Conservation (phyloP, 768 basidiomycete genomes). For the Suillus sp. region DNA sequence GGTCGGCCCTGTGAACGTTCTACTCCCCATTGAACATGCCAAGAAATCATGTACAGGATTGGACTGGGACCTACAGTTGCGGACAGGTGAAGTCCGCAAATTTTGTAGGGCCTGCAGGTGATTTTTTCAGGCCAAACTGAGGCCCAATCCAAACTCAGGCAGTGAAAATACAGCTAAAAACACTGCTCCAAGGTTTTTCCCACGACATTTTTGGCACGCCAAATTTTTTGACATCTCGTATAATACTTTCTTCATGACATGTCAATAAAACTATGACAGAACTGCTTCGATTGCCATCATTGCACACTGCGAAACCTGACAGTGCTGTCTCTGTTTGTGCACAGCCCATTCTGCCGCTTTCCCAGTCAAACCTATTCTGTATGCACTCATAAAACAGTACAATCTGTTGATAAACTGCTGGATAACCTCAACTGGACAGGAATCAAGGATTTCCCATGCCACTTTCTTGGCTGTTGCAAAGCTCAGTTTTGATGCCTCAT, state of each 20-base stretch:
- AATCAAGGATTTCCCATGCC: conserved; percentile 32
- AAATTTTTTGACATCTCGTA: conserved; percentile 40
- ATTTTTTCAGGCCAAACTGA: neutral
- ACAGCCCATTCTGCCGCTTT: conserved; percentile 43
- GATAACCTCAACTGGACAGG: conserved; percentile 40
- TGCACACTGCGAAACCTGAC: neutral
- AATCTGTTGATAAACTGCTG: conserved; percentile 39
- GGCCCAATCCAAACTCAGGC: neutral
- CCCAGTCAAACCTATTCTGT: conserved; percentile 37
- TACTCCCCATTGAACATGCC: neutral
- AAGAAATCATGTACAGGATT: neutral
- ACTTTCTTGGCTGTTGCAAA: conserved; percentile 36
- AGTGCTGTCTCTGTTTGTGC: conserved; percentile 38
- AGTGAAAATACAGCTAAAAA: conserved; percentile 4
- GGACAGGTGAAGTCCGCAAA: too few species aligned
- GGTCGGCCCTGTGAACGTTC: neutral
- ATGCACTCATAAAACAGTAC: conserved; percentile 40
- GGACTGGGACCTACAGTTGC: neutral
- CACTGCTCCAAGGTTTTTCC: neutral
- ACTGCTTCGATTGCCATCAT: too few species aligned
- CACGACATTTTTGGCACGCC: neutral
- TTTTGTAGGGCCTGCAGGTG: too few species aligned
- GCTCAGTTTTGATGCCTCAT: conserved; percentile 21
- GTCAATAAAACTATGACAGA: too few species aligned
- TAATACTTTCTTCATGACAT: too few species aligned